Evolutionary conservation across 768 basidiomycete species (phyloP).

Genomic region (Candolleomyces aberdarensis): DNA sequence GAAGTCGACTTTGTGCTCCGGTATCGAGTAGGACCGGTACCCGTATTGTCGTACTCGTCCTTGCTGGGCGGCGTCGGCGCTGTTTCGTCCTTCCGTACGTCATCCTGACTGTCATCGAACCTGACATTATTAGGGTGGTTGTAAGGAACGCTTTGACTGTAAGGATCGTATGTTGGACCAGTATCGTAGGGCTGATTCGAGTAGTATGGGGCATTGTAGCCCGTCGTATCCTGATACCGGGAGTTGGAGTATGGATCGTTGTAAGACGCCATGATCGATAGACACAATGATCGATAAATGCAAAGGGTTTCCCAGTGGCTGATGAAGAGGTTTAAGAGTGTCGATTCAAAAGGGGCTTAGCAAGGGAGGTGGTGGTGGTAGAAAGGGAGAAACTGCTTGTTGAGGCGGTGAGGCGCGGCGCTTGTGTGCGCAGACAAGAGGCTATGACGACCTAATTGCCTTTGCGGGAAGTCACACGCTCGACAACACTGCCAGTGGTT

Average conservation of each 20-base stretch:
- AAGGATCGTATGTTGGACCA: conserved; percentile 34
- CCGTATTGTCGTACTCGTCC: not conserved
- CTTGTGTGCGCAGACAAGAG: not conserved
- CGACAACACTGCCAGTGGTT: not conserved
- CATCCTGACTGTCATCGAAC: not conserved
- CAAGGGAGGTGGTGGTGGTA: not conserved
- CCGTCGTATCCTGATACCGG: conserved; percentile 32
- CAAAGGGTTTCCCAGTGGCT: not conserved
- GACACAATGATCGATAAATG: too few species aligned
- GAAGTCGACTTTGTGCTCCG: conserved; percentile 13
- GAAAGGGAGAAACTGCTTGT: not conserved
- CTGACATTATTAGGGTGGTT: conserved; percentile 17
- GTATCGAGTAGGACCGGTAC: not conserved
- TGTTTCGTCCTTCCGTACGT: not conserved
- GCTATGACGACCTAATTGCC: conserved; percentile 6
- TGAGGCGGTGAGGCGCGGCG: not conserved
- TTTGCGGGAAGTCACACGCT: not conserved
- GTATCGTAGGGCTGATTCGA: conserved; percentile 54
- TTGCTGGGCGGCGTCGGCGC: not conserved
- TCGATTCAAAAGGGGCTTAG: not conserved
- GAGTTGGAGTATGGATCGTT: conserved; percentile 12
- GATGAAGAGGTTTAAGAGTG: not conserved
- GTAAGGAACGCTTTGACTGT: conserved; percentile 24
- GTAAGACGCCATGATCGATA: not conserved
- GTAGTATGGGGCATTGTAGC: conserved; percentile 47